Percentiles rank a stretch among this genome's conserved stretches.
Evolutionary conservation across 441 rosid species (phyloP).

Genomic region (Populus hybrid): DNA sequence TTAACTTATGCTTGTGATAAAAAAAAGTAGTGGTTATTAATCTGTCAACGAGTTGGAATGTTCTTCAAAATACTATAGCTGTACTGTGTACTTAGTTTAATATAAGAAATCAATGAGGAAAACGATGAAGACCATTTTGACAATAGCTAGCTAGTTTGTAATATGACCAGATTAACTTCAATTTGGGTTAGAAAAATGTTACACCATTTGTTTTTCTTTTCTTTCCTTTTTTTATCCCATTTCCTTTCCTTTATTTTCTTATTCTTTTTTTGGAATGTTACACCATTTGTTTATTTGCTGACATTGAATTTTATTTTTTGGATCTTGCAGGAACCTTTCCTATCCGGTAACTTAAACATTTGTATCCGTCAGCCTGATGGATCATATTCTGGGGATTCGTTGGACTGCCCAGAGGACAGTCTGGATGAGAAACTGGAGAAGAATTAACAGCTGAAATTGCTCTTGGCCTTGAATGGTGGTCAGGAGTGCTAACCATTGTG

Average conservation of each 20-base stretch:
- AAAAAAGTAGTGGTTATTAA: not conserved
- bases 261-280: not conserved
- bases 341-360: conserved; percentile 66
- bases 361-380: conserved; percentile 72
- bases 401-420: conserved; percentile 50
- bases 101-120: not conserved
- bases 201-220: not conserved
- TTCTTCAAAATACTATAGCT: not conserved
- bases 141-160: not conserved
- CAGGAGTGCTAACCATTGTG: conserved; percentile 40
- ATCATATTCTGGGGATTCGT: conserved; percentile 60
- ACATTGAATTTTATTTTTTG: conserved; percentile 11
- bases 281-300: conserved; percentile 7
- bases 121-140: not conserved
- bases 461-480: conserved; percentile 27
- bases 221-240: not conserved
- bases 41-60: not conserved
- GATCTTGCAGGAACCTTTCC: conserved; percentile 54
- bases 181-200: not conserved
- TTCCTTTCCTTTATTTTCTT: not conserved
- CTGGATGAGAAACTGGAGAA: conserved; percentile 37
- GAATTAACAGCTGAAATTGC: conserved; percentile 32
- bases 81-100: not conserved
- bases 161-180: not conserved
- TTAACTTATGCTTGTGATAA: not conserved